These are phyloP conservation scores for Aphanoascus verrucosus DNA, from an alignment of 2,329 filamentous ascomycete species.

Conservation along the genomic window DNA sequence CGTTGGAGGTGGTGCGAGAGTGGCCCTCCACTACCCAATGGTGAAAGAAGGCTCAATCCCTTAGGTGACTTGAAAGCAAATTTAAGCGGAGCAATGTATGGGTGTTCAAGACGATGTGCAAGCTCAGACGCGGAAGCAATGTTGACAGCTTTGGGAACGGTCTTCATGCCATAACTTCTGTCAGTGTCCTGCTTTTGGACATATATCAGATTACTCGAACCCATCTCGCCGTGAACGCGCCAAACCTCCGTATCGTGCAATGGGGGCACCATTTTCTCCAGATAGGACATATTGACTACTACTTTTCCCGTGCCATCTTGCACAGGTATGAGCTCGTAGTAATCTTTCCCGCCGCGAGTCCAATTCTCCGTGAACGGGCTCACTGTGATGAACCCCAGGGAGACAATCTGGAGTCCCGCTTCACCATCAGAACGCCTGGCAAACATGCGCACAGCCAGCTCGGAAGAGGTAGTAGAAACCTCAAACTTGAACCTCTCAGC, in stretches of 20 bases:
- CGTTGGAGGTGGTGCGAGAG: slow-evolving; percentile 15
- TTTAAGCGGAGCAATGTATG: slow-evolving; percentile 15
- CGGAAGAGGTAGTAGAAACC: slow-evolving; percentile 4
- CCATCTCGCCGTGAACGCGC: slow-evolving; percentile 7
- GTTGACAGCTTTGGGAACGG: slow-evolving; percentile 97
- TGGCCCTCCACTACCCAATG: slow-evolving; percentile 16
- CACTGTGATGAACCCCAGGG: slow-evolving; percentile 9
- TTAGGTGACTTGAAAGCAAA: slow-evolving; percentile 13
- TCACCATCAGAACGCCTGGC: slow-evolving; percentile 7
- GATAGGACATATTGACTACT: slow-evolving; percentile 1
- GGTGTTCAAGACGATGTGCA: slow-evolving; percentile 47
- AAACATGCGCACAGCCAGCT: slow-evolving; percentile 8
- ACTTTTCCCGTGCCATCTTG: not conserved
- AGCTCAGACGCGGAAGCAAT: slow-evolving; percentile 89
- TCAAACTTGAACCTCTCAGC: slow-evolving; percentile 5
- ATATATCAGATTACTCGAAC: slow-evolving; percentile 8
- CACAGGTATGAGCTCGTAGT: not conserved
- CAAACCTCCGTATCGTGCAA: slow-evolving; percentile 4
- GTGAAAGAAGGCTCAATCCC: slow-evolving; percentile 14
- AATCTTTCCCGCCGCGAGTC: not conserved
- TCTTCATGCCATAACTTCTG: slow-evolving; percentile 97
- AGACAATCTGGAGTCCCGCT: slow-evolving; percentile 5
- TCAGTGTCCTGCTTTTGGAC: slow-evolving; percentile 84
- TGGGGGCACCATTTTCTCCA: slow-evolving; percentile 6
- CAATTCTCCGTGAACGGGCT: slow-evolving; percentile 5